Conservation (phyloP, 768 basidiomycete genomes). For the Lanmaoa rubissima region DNA sequence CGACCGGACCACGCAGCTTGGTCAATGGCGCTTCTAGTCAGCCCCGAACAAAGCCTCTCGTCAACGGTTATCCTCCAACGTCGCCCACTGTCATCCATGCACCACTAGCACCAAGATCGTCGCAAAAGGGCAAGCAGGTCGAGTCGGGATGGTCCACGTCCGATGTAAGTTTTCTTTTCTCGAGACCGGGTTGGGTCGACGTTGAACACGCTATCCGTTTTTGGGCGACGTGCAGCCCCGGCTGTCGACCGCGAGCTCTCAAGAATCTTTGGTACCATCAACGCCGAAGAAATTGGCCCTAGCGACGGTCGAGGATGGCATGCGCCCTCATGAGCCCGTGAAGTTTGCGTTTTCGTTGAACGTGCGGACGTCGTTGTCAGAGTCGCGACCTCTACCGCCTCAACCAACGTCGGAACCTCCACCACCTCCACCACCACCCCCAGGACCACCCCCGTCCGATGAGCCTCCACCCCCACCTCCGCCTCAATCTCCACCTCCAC, state of each 20-base stretch:
- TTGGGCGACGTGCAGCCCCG: slow-evolving; percentile 16
- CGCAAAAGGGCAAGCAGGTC: slow-evolving; percentile 43
- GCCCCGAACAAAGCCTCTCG: slow-evolving; percentile 39
- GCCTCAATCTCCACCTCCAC: slow-evolving; percentile 25
- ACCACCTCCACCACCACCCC: slow-evolving; percentile 34
- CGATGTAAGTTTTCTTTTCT: slow-evolving; percentile 31
- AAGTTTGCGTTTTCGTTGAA: slow-evolving; percentile 34
- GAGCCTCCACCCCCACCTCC: slow-evolving; percentile 28
- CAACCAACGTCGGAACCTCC: slow-evolving; percentile 39
- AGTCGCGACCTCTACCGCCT: slow-evolving; percentile 33
- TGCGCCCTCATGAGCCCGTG: slow-evolving; percentile 31
- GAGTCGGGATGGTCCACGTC: slow-evolving; percentile 37
- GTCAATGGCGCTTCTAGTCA: slow-evolving; percentile 37
- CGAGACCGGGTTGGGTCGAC: neutral
- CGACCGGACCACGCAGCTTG: slow-evolving; percentile 66
- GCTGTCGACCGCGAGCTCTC: slow-evolving; percentile 9
- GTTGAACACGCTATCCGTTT: slow-evolving; percentile 3
- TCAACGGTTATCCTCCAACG: slow-evolving; percentile 42
- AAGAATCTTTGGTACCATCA: slow-evolving; percentile 13
- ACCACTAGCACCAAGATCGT: slow-evolving; percentile 33
- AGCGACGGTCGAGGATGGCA: slow-evolving; percentile 31
- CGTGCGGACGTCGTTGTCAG: slow-evolving; percentile 24
- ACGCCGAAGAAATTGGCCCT: slow-evolving; percentile 14
- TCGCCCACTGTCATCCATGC: slow-evolving; percentile 25
- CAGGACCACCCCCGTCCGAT: slow-evolving; percentile 29